Percentiles rank a stretch among this genome's conserved stretches.
phyloP scores from a whole-genome alignment of 306 rosid genomes.

The Begonia loranthoides region DNA sequence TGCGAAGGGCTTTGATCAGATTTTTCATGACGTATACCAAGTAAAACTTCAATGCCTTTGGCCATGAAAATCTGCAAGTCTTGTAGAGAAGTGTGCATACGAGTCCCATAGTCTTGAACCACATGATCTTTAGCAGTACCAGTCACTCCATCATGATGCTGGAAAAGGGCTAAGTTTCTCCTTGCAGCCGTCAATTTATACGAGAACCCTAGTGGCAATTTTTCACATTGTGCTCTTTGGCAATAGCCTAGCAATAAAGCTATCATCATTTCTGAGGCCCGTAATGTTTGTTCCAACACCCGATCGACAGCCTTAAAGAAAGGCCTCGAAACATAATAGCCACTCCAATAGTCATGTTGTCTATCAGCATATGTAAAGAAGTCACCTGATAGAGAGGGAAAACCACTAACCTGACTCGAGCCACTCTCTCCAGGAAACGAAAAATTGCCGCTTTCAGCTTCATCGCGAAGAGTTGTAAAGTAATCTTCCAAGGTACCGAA shows the following conservation, averaged over 20 bases:
- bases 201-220: conserved; percentile 61
- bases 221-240: conserved; percentile 75
- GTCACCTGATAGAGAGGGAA: conserved; percentile 93
- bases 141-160: conserved; percentile 98
- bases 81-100: conserved; percentile 86
- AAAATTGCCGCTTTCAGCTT: conserved; percentile 73
- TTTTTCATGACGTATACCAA: conserved; percentile 72
- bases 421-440: conserved; percentile 71
- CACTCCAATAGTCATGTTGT: conserved; percentile 97
- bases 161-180: conserved; percentile 95
- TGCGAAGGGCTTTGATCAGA: conserved; percentile 60
- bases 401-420: conserved; percentile 66
- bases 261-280: conserved; percentile 83
- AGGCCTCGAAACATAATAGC: conserved; percentile 95
- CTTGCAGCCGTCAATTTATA: conserved; percentile 92
- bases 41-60: conserved; percentile 73
- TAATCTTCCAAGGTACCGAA: conserved; percentile 96
- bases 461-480: conserved; percentile 64
- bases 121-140: conserved; percentile 98
- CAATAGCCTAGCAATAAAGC: conserved; percentile 71
- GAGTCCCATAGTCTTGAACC: conserved; percentile 76
- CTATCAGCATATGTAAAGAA: conserved; percentile 95
- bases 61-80: conserved; percentile 93
- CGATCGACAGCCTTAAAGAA: conserved; percentile 98
- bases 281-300: conserved; percentile 82